Percentiles rank a stretch among this genome's conserved stretches.
phyloP scores from a whole-genome alignment of 2,329 filamentous ascomycete species.

The Aspergillus ochraceus region DNA sequence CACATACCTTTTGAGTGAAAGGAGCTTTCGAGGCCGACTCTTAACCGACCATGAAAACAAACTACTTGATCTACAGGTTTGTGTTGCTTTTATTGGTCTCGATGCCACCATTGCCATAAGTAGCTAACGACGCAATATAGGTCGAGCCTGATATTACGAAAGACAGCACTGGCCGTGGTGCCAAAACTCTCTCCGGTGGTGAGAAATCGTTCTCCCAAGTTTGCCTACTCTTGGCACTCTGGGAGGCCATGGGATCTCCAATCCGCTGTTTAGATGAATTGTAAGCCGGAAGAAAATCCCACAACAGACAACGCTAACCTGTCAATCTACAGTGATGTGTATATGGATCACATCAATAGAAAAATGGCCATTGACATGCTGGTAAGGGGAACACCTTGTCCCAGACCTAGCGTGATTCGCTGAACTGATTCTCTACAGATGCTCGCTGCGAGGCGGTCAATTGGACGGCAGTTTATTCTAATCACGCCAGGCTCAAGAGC shows the following conservation, averaged over 20 bases:
- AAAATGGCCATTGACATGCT: constrained; percentile 93
- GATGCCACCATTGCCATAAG: not conserved
- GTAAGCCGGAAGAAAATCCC: constrained; percentile 36
- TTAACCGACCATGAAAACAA: constrained; percentile 74
- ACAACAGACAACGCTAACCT: constrained; percentile 17
- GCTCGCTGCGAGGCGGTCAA: constrained; percentile 75
- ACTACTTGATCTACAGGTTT: constrained; percentile 72
- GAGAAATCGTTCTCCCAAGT: constrained; percentile 98
- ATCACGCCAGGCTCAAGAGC: constrained; percentile 89
- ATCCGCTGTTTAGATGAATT: constrained; percentile 96
- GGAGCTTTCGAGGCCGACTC: constrained; percentile 81
- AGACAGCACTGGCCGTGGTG: constrained; percentile 71
- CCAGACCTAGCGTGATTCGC: not conserved
- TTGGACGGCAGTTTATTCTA: constrained; percentile 92
- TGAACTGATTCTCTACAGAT: constrained; percentile 56
- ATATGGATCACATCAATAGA: constrained; percentile 97
- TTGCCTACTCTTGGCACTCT: constrained; percentile 86
- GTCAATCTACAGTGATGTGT: constrained; percentile 67
- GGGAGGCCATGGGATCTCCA: constrained; percentile 97
- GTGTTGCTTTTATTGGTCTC: not conserved
- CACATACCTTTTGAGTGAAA: constrained; percentile 82
- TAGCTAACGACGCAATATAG: constrained; percentile 28
- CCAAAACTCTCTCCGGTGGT: constrained; percentile 89
- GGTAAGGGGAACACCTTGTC: constrained; percentile 53
- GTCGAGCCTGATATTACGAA: constrained; percentile 69